Base-by-base conservation (phyloP, 108 stramenopile species). In the Pseudonitzschia delicatissima region DNA sequence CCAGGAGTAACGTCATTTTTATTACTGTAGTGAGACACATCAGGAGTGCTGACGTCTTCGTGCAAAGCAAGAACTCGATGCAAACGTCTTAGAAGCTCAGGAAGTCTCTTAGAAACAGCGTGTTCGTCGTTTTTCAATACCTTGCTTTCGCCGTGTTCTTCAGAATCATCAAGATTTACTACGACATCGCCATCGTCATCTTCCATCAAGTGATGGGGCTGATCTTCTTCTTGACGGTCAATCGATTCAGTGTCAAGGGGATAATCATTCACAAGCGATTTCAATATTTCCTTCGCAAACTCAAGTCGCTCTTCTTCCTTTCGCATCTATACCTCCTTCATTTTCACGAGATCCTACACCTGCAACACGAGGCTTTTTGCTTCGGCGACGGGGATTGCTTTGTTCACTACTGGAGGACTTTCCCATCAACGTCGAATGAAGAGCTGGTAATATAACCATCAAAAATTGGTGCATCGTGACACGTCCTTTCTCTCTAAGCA, bases 401-500 rank as follows among this genome's bases (percentile, higher is more conserved):
- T 17, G n/a, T 26, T 39, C 39, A 45, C 26, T 18, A 26, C 35
- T 20, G 18, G 26, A 5, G 8, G n/a, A 17, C 35, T 67, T 67
- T 26, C 60, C 69, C 33, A 66, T 27, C 28, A 72, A 39, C 18
- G 79, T 71, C 2, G 44, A 58, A 42, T 76, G 70, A 20, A 82
- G 69, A 29, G 78, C 75, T 20, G 82, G 82, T 42, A 82, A 61
- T 18, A 82, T 64, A 55, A 64, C 36, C 17, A 23, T 58, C 4
- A 68, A 17, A 63, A 82, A 82, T 49, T 82, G 77, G 69, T 79
- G 64, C 35, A 77, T 68, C 21, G 82, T 77, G 28, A 77, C 32
- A 7, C 33, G 28, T 8, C 74, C 77, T 36, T 61, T 65, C 26
- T 40, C 35, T 21, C 21, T 21, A 13, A 80, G 67, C 63, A 72